These are phyloP conservation scores for Citrus inodora DNA, from an alignment of 345 rosid species.

Conservation along the genomic window DNA sequence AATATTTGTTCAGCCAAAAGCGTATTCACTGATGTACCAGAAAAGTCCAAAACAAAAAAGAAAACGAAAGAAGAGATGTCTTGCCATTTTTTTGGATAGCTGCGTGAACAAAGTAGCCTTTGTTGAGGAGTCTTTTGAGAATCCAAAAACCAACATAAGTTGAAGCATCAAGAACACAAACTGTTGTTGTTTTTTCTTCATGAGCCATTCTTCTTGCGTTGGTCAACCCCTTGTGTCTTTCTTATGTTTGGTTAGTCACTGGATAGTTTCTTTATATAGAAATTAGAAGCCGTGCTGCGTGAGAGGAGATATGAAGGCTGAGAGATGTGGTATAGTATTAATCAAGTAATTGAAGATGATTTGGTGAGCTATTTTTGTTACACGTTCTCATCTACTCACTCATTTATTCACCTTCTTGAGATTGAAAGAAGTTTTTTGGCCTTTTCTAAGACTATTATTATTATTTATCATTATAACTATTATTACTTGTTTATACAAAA, in stretches of 20 bases:
- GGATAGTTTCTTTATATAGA: not conserved
- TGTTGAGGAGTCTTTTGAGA: conserved; percentile 61
- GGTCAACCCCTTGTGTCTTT: not conserved
- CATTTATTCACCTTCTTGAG: not conserved
- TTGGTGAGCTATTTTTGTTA: conserved; percentile 56
- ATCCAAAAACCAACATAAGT: conserved; percentile 86
- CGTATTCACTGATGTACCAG: not conserved
- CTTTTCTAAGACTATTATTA: not conserved
- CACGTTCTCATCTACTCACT: conserved; percentile 64
- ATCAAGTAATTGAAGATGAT: conserved; percentile 29
- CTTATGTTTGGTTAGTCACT: not conserved
- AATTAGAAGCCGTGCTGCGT: not conserved
- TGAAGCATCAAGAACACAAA: conserved; percentile 88
- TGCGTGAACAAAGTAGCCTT: conserved; percentile 80
- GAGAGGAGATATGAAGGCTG: not conserved
- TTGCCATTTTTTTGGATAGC: conserved; percentile 64
- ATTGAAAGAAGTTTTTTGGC: not conserved
- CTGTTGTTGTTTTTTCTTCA: conserved; percentile 31
- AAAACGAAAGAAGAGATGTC: not conserved
- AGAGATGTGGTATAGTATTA: not conserved
- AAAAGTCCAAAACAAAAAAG: not conserved
- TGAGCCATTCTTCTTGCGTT: conserved; percentile 26
- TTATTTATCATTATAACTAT: not conserved
- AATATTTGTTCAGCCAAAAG: not conserved
- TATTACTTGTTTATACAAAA: not conserved